Conservation (phyloP, 2,329 filamentous ascomycete species). For the Fusarium xylarioides region DNA sequence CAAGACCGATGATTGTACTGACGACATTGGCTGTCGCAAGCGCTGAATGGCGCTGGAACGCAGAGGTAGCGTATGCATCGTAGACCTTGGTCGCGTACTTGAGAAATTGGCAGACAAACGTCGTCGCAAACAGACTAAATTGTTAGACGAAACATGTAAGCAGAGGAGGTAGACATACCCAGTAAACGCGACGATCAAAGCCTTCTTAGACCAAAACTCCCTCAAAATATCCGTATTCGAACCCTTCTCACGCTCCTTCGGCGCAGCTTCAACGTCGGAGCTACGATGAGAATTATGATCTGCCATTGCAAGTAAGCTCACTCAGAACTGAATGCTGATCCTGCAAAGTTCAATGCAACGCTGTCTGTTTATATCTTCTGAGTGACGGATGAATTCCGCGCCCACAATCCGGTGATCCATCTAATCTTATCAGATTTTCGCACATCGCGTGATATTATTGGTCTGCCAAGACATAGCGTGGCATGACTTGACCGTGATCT, state of each 20-base stretch:
- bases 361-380: background rate
- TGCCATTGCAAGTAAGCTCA: background rate
- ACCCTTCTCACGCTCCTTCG: background rate
- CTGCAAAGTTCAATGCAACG: background rate
- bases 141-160: fast-evolving
- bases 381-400: constrained; percentile 23
- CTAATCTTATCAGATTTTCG: constrained; percentile 40
- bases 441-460: background rate
- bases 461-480: background rate
- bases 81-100: constrained; percentile 47
- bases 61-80: constrained; percentile 47
- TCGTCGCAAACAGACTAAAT: constrained; percentile 43
- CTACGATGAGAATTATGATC: constrained; percentile 15
- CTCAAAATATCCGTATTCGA: constrained; percentile 35
- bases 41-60: constrained; percentile 59
- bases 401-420: constrained; percentile 29
- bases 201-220: constrained; percentile 39
- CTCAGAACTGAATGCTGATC: background rate
- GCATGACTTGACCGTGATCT: background rate
- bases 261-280: constrained; percentile 25
- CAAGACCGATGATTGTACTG: constrained; percentile 57
- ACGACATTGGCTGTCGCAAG: constrained; percentile 60
- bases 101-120: constrained; percentile 45
- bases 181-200: constrained; percentile 37
- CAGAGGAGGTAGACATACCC: constrained; percentile 1